Evolutionary conservation across 2,329 filamentous ascomycete species (phyloP).

Genomic region (Colletotrichum eleusines): DNA sequence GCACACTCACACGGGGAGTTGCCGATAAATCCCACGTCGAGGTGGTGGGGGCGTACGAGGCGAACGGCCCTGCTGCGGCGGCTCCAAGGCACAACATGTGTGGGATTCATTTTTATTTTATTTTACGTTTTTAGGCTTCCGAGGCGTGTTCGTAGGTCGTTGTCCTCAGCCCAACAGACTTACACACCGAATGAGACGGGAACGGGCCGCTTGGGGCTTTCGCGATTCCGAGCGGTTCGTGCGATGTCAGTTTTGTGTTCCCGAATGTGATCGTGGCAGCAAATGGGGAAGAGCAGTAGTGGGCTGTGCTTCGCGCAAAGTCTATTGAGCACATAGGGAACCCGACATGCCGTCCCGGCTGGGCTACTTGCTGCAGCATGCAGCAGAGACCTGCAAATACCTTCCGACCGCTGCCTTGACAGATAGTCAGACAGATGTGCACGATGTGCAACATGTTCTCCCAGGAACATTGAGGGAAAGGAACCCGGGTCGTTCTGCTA

Average conservation of each 20-base stretch:
- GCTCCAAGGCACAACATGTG: conserved; percentile 3
- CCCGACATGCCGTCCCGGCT: not conserved
- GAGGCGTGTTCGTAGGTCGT: not conserved
- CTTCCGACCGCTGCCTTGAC: no score
- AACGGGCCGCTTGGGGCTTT: not conserved
- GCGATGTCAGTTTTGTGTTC: not conserved
- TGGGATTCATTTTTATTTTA: no score
- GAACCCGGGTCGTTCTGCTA: no score
- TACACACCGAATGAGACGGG: not conserved
- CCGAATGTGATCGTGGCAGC: not conserved
- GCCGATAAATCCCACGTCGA: conserved; percentile 7
- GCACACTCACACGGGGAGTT: no score
- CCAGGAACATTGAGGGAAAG: not conserved
- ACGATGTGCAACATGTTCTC: not conserved
- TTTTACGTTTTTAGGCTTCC: no score
- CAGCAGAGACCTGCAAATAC: not conserved
- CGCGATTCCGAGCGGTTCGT: not conserved
- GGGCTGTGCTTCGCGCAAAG: not conserved
- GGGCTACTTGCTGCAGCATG: not conserved
- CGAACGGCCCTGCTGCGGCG: not conserved
- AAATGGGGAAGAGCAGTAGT: not conserved
- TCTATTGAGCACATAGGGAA: not conserved
- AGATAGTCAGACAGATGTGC: no score
- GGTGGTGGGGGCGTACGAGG: conserved; percentile 13
- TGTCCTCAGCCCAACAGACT: not conserved